phyloP scores from a whole-genome alignment of 2,329 filamentous ascomycete genomes.

The Camillea tinctor region DNA sequence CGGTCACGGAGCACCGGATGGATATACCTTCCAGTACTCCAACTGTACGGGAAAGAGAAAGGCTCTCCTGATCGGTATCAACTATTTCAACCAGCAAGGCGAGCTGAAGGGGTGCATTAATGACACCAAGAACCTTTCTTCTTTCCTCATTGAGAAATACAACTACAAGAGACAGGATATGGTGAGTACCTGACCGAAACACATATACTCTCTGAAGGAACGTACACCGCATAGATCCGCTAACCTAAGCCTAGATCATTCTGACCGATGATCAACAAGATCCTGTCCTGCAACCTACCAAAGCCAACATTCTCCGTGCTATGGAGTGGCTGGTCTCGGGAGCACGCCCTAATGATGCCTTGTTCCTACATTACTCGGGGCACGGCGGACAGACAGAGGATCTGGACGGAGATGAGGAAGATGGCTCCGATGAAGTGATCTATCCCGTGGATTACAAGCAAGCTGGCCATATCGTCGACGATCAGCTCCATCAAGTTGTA shows the following conservation, averaged over 20 bases:
- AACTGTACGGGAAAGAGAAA: slow-evolving; percentile 72
- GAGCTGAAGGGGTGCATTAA: slow-evolving; percentile 79
- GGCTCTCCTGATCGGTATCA: slow-evolving; percentile 76
- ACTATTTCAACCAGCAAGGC: slow-evolving; percentile 72
- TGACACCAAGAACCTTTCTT: slow-evolving; percentile 74
- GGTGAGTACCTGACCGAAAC: slow-evolving; percentile 29
- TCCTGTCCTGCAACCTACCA: slow-evolving; percentile 70
- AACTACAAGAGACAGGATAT: slow-evolving; percentile 76
- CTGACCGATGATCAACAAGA: slow-evolving; percentile 74
- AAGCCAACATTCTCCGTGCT: slow-evolving; percentile 69
- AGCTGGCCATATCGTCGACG: slow-evolving; percentile 78
- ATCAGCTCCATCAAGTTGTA: slow-evolving; percentile 79
- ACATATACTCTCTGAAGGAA: background rate
- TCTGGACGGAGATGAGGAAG: slow-evolving; percentile 75
- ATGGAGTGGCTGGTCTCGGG: slow-evolving; percentile 75
- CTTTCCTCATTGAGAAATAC: slow-evolving; percentile 66
- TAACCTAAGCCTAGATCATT: slow-evolving; percentile 45
- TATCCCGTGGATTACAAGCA: slow-evolving; percentile 80
- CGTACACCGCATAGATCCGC: background rate
- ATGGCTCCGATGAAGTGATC: slow-evolving; percentile 81
- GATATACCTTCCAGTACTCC: slow-evolving; percentile 74
- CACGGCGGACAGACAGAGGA: slow-evolving; percentile 82
- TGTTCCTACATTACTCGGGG: slow-evolving; percentile 62
- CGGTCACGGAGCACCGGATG: slow-evolving; percentile 65
- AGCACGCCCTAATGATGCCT: slow-evolving; percentile 70